phyloP scores from a whole-genome alignment of 805 yeast species.

The Starmera caribaea region DNA sequence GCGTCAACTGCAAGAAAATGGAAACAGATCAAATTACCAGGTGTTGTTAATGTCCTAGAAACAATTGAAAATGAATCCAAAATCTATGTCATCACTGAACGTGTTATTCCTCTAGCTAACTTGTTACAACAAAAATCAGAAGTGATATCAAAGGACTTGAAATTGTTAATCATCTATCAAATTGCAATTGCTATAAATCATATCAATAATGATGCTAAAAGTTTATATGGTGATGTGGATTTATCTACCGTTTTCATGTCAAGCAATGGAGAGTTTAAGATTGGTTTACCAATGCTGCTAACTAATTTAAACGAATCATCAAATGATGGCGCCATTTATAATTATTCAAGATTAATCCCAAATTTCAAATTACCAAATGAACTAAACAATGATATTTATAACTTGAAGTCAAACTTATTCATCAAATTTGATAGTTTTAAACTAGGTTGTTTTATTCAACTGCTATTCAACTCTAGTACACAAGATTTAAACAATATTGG shows the following conservation, averaged over 20 bases:
- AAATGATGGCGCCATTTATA: slow-evolving; percentile 22
- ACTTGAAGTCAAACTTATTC: slow-evolving; percentile 23
- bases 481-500: slow-evolving; percentile 5
- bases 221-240: slow-evolving; percentile 57
- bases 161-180: slow-evolving; percentile 46
- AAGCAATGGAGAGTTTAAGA: slow-evolving; percentile 69
- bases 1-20: slow-evolving; percentile 24
- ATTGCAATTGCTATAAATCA: slow-evolving; percentile 45
- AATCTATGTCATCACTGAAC: slow-evolving; percentile 59
- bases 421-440: slow-evolving; percentile 54
- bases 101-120: slow-evolving; percentile 41
- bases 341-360: slow-evolving; percentile 24
- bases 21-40: slow-evolving; percentile 59
- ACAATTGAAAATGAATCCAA: slow-evolving; percentile 49
- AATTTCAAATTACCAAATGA: slow-evolving; percentile 38
- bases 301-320: slow-evolving; percentile 31
- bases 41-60: slow-evolving; percentile 53
- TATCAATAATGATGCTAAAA: slow-evolving; percentile 42
- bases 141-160: slow-evolving; percentile 24
- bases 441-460: slow-evolving; percentile 46
- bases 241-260: slow-evolving; percentile 53
- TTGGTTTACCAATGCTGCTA: slow-evolving; percentile 72
- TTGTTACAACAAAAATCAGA: slow-evolving; percentile 23
- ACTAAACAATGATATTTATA: slow-evolving; percentile 31
- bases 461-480: slow-evolving; percentile 28